phyloP scores from a whole-genome alignment of 768 basidiomycete genomes.

The Tephrocybe sp. region DNA sequence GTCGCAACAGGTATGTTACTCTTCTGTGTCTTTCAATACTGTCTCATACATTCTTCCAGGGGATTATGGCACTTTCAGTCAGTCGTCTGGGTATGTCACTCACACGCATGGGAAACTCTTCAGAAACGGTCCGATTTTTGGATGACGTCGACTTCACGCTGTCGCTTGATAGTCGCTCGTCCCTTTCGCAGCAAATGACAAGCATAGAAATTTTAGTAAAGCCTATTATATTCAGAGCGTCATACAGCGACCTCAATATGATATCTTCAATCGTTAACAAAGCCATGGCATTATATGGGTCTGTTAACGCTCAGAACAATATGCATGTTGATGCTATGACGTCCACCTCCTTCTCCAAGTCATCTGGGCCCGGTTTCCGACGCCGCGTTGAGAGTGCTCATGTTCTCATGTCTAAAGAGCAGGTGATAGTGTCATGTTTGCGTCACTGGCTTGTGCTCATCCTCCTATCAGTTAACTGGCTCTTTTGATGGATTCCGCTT shows the following conservation, averaged over 20 bases:
- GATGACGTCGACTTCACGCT: conserved; percentile 90
- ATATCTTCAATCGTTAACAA: conserved; percentile 86
- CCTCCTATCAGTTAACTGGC: conserved; percentile 66
- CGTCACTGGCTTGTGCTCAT: conserved; percentile 4
- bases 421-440: conserved; percentile 43
- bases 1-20: conserved; percentile 75
- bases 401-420: conserved; percentile 68
- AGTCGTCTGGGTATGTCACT: conserved; percentile 91
- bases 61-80: conserved; percentile 76
- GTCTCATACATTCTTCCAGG: conserved; percentile 37
- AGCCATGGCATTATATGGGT: conserved; percentile 73
- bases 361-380: conserved; percentile 7
- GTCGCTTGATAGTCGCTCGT: conserved; percentile 81
- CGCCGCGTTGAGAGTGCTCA: conserved; percentile 35
- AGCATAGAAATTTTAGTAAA: conserved; percentile 80
- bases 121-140: conserved; percentile 86
- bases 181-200: conserved; percentile 66
- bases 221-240: conserved; percentile 91
- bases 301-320: conserved; percentile 20
- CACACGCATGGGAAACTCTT: conserved; percentile 76
- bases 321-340: conserved; percentile 4
- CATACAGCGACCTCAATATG: conserved; percentile 89
- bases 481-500: conserved; percentile 90
- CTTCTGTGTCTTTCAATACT: background rate
- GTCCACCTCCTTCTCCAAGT: conserved; percentile 2